Evolutionary conservation across 164 flowering plant species (phyloP).

Genomic region (Magnolia sinica): DNA sequence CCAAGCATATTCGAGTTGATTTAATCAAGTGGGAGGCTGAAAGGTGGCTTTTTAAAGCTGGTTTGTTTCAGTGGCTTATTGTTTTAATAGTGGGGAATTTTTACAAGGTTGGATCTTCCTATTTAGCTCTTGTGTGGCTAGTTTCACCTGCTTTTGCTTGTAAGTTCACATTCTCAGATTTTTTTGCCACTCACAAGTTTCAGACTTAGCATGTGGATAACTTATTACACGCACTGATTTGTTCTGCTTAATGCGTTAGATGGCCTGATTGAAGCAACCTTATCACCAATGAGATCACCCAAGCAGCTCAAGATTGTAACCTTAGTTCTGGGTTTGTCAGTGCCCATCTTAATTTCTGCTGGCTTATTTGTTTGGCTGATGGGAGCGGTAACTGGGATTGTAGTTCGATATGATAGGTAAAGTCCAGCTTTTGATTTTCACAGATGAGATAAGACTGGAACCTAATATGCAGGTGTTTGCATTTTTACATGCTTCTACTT

Average conservation of each 20-base stretch:
- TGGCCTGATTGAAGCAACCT: conserved; percentile 94
- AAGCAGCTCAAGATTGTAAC: conserved; percentile 82
- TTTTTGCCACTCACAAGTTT: background rate
- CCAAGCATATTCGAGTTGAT: conserved; percentile 32
- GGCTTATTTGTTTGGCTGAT: conserved; percentile 59
- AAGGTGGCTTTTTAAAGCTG: conserved; percentile 93
- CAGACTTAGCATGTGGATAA: background rate
- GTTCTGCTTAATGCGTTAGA: conserved; percentile 41
- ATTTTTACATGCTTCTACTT: background rate
- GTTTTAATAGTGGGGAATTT: conserved; percentile 62
- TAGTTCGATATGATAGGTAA: conserved; percentile 80
- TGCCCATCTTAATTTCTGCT: conserved; percentile 67
- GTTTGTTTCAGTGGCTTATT: conserved; percentile 79
- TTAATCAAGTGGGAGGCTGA: conserved; percentile 74
- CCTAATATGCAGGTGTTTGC: background rate
- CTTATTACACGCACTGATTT: conserved; percentile 8
- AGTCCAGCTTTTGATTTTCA: background rate
- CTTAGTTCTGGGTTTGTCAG: conserved; percentile 54
- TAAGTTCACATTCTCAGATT: conserved; percentile 36
- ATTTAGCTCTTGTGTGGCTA: conserved; percentile 85
- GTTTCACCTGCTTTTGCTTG: conserved; percentile 88
- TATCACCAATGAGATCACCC: conserved; percentile 70
- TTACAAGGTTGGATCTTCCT: conserved; percentile 73
- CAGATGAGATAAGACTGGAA: background rate
- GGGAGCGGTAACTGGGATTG: conserved; percentile 49